Percentiles rank a stretch among this genome's conserved stretches.
phyloP scores from a whole-genome alignment of 2,329 filamentous ascomycete genomes.

The Colletotrichum liaoningense region DNA sequence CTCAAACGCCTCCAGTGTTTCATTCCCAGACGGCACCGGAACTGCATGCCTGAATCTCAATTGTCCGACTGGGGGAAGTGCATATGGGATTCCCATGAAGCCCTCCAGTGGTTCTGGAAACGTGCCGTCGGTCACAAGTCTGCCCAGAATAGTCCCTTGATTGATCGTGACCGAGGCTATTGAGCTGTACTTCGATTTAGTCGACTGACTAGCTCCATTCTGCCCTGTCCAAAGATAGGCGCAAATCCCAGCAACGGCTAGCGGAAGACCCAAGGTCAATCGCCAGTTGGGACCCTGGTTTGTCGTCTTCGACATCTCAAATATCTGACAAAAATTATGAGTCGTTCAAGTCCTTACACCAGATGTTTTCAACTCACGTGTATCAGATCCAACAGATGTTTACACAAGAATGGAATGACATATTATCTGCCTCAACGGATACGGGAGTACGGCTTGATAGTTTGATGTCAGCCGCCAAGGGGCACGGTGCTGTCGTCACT shows the following conservation, averaged over 20 bases:
- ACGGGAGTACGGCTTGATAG: no score
- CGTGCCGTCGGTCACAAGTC: slow-evolving; percentile 43
- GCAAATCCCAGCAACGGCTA: neutral
- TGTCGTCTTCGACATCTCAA: neutral
- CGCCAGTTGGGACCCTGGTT: neutral
- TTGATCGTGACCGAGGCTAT: slow-evolving; percentile 41
- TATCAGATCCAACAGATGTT: neutral
- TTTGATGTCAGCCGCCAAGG: neutral
- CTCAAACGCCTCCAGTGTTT: slow-evolving; percentile 40
- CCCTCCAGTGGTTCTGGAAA: slow-evolving; percentile 47
- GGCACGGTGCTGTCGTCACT: neutral
- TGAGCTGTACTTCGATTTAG: neutral
- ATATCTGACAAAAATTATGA: neutral
- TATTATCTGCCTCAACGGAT: neutral
- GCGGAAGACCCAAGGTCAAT: neutral
- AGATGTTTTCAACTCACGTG: neutral
- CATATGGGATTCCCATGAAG: slow-evolving; percentile 62
- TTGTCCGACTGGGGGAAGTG: slow-evolving; percentile 54
- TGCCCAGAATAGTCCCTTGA: slow-evolving; percentile 46
- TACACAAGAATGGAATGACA: neutral
- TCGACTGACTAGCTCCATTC: neutral
- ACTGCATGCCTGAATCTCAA: slow-evolving; percentile 54
- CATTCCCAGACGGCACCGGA: slow-evolving; percentile 42
- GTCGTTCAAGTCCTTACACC: neutral
- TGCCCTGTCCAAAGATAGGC: neutral